Evolutionary conservation across 768 basidiomycete genomes (phyloP), one percentile per base, ranked within the genome.

Genomic region (Amyloporia xantha): DNA sequence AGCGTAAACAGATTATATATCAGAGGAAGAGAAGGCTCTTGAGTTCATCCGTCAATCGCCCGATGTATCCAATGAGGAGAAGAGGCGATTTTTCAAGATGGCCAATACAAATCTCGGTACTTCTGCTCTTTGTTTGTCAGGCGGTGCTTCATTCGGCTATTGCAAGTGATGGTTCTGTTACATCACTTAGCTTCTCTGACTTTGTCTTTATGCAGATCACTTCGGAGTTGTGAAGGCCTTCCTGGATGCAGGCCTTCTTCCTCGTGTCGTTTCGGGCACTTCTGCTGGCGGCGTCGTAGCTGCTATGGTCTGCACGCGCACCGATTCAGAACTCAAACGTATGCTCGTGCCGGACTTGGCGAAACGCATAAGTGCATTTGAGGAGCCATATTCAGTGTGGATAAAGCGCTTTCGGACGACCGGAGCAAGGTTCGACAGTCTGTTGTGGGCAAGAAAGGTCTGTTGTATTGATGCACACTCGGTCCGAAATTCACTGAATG

Each of bases 111-210:
- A 96, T 68, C 75, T 94, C 10, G 95, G 95, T 20, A 81, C 87
- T 3, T 86, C 89, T 35, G 95, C 96, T 0, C 69, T 99, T 4
- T 98, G 95, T 65, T 75, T 99, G 10, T 92, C 89, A n/a, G 96
- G 96, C 13, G 95, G 96, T 5, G 96, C 90, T 6, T 84, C 86
- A 1, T 95, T 97, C 62, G 93, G 92, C 7, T 96, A 95, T 63
- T 97, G 91, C 85, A 66, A 61, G 81, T 58, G n/a, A 9, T 23
- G 20, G 9, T 9, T 23, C 2, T 20, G 5, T 19, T 41, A 40
- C 6, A 5, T 23, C 11, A 25, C 40, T 15, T 26, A 35, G n/a
- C 27, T 28, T 26, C n/a, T 39, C 20, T 23, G 21, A 39, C 21
- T 12, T 6, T 21, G 30, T 36, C 20, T 25, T 35, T 44, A 24